phyloP scores from a whole-genome alignment of 352 stramenopile species.

The Pythium apleroticum region DNA sequence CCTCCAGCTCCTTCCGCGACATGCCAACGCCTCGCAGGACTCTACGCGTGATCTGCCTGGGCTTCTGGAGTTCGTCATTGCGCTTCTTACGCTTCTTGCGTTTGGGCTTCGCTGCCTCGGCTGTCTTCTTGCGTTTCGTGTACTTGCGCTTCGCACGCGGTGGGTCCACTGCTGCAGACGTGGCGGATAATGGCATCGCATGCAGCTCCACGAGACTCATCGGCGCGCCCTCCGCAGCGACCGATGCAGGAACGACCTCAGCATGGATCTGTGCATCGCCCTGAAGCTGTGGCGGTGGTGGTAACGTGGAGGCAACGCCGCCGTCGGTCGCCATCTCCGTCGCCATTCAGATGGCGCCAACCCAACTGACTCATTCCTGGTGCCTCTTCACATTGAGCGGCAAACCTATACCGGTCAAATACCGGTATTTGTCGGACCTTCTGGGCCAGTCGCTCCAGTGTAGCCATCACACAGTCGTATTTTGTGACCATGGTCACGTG shows the following conservation, averaged over 20 bases:
- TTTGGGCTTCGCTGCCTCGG: not conserved
- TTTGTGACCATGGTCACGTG: not conserved
- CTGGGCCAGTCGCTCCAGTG: slow-evolving; percentile 20
- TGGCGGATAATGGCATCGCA: slow-evolving; percentile 1
- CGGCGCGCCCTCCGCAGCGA: not conserved
- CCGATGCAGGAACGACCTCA: not conserved
- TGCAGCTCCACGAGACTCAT: slow-evolving; percentile 18
- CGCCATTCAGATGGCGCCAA: slow-evolving; percentile 5
- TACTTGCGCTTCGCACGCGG: slow-evolving; percentile 5
- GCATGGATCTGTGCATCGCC: not conserved
- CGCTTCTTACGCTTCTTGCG: not conserved
- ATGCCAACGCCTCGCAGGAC: not conserved
- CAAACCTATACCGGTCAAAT: slow-evolving; percentile 8
- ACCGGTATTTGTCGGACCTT: slow-evolving; percentile 9
- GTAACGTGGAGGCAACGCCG: not conserved
- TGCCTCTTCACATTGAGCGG: slow-evolving; percentile 5
- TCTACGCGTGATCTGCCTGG: not conserved
- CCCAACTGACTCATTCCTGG: not conserved
- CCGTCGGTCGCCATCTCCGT: not conserved
- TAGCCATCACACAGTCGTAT: slow-evolving; percentile 15
- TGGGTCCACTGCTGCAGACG: not conserved
- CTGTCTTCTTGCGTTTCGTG: slow-evolving; percentile 7
- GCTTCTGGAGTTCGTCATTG: not conserved
- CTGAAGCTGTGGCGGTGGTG: not conserved
- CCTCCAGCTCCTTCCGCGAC: not conserved